Evolutionary conservation across 2,329 filamentous ascomycete genomes (phyloP), one percentile per base, ranked within the genome.

Genomic region (Monosporascus sp.): DNA sequence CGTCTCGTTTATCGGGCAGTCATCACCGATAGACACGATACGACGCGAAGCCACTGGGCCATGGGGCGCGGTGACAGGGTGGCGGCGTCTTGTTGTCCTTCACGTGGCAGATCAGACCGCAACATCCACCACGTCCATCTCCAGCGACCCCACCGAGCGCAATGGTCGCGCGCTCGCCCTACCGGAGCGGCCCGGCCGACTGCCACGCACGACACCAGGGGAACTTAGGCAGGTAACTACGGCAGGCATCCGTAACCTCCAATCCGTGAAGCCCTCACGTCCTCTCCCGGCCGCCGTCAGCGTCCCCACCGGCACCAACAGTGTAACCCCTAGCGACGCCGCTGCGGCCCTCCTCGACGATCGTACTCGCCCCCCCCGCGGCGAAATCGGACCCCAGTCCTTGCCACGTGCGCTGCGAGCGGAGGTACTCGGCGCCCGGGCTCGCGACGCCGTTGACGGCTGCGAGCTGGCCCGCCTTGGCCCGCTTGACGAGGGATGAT

Each of bases 281-380:
- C 24, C 24, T 26, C 22, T n/a, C 43, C 22, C 14, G 9, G 17
- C 19, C 17, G 38, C 38, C 7, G 11, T 38, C 37, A 9, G n/a
- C 40, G 24, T 43, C 19, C 40, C 9, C 40, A 44, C 19, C 19
- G 14, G 20, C 41, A 27, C 88, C 90, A 50, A 94, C 87, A 0
- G 78, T 83, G 74, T 99, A 99, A 0, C 93, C 94, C 64, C 90
- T 85, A 36, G 94, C 94, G 53, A 97, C 85, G 17, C 94, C 94
- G 59, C 86, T 88, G 59, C 91, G 82, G 1, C 94, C 94, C 71
- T 97, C 86, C 66, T 96, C 91, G 53, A 99, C 81, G 19, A 82
- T 69, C 1, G 88, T 86, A 52, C 88, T 75, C n/a, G 75, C 73
- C 51, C 80, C 77, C n/a, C 81, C 77, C 31, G 86, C 82, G 59